Base-by-base conservation (phyloP, 768 basidiomycete genomes). In the Erythrobasidium yunnanense region DNA sequence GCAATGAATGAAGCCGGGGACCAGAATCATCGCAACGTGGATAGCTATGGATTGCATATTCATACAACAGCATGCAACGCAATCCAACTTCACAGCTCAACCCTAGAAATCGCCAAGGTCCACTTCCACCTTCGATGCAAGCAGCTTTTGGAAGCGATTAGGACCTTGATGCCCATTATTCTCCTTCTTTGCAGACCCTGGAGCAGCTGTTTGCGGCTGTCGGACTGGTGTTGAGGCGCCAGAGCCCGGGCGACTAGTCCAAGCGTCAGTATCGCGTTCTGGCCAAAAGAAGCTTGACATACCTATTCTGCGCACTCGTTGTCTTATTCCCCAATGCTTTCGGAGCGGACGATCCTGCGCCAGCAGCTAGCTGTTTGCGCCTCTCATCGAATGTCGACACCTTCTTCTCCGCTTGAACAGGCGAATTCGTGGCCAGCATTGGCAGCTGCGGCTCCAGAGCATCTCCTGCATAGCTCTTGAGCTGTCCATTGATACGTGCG, bases 31-130 rank as follows among this genome's bases (percentile, higher is more conserved):
- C n/a, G n/a, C n/a, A n/a, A n/a, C n/a, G n/a, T n/a, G n/a, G n/a
- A n/a, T n/a, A n/a, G n/a, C n/a, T n/a, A n/a, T n/a, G n/a, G n/a
- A n/a, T n/a, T n/a, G n/a, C n/a, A n/a, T n/a, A n/a, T n/a, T n/a
- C n/a, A n/a, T n/a, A n/a, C n/a, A n/a, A n/a, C n/a, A n/a, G n/a
- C n/a, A n/a, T n/a, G n/a, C n/a, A n/a, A n/a, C n/a, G n/a, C n/a
- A n/a, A n/a, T n/a, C n/a, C n/a, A n/a, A n/a, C n/a, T n/a, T n/a
- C n/a, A n/a, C n/a, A n/a, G n/a, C n/a, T n/a, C n/a, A n/a, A n/a
- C n/a, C n/a, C n/a, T n/a, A 63, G 30, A 63, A 63, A 35, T 63
- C 60, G 5, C 60, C 60, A 25, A 63, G 35, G 33, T 63, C 60
- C 30, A 63, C 38, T 11, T 63, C 60, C 2, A 63, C 49, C 47